Base-by-base conservation (phyloP, 2,329 filamentous ascomycete species). In the Fusarium neocosmosporiellum region DNA sequence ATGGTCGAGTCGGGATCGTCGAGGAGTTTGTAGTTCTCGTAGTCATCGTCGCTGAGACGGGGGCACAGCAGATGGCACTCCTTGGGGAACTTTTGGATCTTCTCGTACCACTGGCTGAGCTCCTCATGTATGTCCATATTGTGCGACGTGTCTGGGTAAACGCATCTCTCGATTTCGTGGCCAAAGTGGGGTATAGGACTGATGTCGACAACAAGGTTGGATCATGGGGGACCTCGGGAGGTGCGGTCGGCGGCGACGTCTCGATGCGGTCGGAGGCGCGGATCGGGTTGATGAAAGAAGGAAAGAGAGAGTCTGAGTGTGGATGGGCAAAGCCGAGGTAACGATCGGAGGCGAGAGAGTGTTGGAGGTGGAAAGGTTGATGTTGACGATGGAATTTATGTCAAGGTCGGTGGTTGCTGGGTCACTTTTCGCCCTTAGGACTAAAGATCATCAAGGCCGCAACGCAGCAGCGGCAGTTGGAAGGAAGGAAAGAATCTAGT, bases 11-110 rank as follows among this genome's bases (percentile, higher is more conserved):
- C 82, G 5, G 83, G 83, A 68, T 91, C 86, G 24, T 91, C 86
- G 18, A 79, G 61, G 3, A 58, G 67, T 59, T 80, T 80, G 81
- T 94, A 94, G 75, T 91, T 87, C 71, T 89, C 88, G 22, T 81
- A 80, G 70, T 94, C 93, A 2, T 92, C 88, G 54, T 90, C 88
- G 74, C 85, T 83, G 64, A 89, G 81, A 68, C 89, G 90, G 2
- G 93, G 91, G 70, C 93, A 95, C 67, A 94, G 88, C 60, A 94
- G 85, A 77, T 95, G 93, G 27, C 85, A 82, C 16, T 87, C 82
- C n/a, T 80, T 46, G 4, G 84, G 83, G n/a, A 88, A 81, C 31
- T 80, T 78, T 53, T 84, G 81, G 3, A 87, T 79, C 66, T 85
- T 82, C 68, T 84, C 82, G 69, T 82, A 86, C 78, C 83, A 85